A percentile compares a stretch with the other conserved stretches of the same genome.
Conservation (phyloP, 768 basidiomycete genomes). For the Grammothele lineata region DNA sequence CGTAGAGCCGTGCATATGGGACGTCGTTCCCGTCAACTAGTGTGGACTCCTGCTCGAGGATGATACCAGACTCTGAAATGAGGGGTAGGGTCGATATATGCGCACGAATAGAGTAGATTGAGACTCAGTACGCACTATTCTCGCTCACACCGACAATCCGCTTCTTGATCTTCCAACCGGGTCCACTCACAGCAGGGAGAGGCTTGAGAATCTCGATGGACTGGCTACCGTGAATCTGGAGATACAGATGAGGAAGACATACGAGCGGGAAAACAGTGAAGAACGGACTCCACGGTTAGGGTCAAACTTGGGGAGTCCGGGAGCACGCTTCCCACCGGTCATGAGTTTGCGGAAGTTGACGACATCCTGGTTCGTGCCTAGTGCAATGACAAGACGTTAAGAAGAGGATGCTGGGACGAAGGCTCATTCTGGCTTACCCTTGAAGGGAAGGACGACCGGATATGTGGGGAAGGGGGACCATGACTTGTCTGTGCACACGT, state of each 20-base stretch:
- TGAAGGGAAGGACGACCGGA: constrained; percentile 74
- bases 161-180: constrained; percentile 72
- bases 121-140: constrained; percentile 67
- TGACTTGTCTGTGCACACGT: constrained; percentile 43
- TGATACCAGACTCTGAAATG: constrained; percentile 68
- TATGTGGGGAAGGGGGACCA: constrained; percentile 83
- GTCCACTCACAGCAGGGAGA: constrained; percentile 70
- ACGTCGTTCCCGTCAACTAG: constrained; percentile 60
- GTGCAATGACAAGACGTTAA: neutral
- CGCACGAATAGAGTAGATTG: no score
- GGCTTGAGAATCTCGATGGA: constrained; percentile 76
- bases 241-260: neutral
- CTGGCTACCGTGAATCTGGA: constrained; percentile 62
- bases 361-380: constrained; percentile 60
- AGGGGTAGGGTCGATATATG: no score
- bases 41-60: constrained; percentile 58
- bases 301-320: constrained; percentile 68
- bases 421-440: constrained; percentile 65
- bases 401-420: constrained; percentile 1
- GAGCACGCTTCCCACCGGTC: constrained; percentile 33
- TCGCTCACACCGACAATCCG: constrained; percentile 70
- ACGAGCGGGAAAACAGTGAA: neutral
- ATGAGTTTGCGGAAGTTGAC: constrained; percentile 59
- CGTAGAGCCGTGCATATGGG: constrained; percentile 39
- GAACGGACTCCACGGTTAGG: constrained; percentile 61